Conservation (phyloP, 2,329 filamentous ascomycete species). For the Albophoma yamanashiensis region DNA sequence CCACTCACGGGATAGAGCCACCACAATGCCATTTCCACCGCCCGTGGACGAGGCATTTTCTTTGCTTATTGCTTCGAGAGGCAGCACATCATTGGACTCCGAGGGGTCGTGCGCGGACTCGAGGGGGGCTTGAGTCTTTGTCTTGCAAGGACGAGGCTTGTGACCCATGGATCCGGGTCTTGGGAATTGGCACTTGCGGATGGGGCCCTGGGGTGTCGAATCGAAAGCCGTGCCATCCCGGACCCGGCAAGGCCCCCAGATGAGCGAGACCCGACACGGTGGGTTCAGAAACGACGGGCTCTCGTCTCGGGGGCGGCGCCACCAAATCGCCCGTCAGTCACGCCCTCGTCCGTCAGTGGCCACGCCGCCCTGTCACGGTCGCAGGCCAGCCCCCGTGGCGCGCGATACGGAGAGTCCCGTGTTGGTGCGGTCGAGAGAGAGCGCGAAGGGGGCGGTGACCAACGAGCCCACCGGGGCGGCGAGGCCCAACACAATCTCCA, state of each 20-base stretch:
- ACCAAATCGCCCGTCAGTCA: not conserved
- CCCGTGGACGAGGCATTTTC: not conserved
- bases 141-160: not conserved
- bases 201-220: not conserved
- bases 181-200: not conserved
- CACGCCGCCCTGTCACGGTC: not conserved
- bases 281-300: not conserved
- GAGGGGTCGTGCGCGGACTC: not conserved
- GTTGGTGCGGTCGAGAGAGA: not conserved
- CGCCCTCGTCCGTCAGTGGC: not conserved
- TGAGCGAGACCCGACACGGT: not conserved
- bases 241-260: not conserved
- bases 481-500: not conserved
- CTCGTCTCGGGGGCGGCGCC: not conserved
- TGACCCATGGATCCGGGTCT: not conserved
- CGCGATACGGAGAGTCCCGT: not conserved
- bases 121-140: not conserved
- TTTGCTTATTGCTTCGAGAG: not conserved
- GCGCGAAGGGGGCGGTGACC: not conserved
- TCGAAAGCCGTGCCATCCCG: not conserved
- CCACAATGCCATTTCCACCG: not conserved
- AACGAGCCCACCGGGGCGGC: too few species aligned
- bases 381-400: not conserved
- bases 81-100: not conserved
- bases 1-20: not conserved